Evolutionary conservation across 768 basidiomycete genomes (phyloP).

Genomic region (Crepidotus variabilis): DNA sequence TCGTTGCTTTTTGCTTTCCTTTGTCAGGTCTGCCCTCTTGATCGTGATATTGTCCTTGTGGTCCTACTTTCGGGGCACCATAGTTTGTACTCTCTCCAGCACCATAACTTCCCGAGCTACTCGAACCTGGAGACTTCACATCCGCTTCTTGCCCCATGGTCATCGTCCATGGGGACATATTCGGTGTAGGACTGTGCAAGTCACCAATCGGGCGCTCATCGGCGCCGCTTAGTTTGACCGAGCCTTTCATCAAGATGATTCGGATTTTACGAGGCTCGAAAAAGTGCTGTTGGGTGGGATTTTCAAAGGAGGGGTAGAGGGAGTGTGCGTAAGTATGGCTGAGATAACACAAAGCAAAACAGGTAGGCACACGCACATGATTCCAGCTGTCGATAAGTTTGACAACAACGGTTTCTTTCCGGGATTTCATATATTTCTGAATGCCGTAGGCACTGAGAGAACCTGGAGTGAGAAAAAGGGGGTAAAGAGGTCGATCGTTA

Average conservation of each 20-base stretch:
- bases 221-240: conserved; percentile 17
- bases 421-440: conserved; percentile 22
- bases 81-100: too few species aligned
- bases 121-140: background rate
- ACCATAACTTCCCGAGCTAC: too few species aligned
- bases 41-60: background rate
- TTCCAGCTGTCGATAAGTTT: conserved; percentile 49
- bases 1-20: background rate
- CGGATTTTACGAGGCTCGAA: conserved; percentile 44
- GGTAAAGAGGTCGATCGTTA: conserved; percentile 6
- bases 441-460: conserved; percentile 23
- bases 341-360: background rate
- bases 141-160: background rate
- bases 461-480: conserved; percentile 7
- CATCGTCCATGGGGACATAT: conserved; percentile 2
- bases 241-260: conserved; percentile 33
- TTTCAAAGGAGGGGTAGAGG: background rate
- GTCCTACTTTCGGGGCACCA: background rate
- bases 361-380: conserved; percentile 28
- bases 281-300: conserved; percentile 33
- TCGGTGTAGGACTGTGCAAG: conserved; percentile 14
- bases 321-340: background rate
- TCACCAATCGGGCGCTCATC: conserved; percentile 11
- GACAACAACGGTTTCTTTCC: conserved; percentile 33
- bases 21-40: background rate